A percentile compares a stretch with the other conserved stretches of the same genome.
Conservation (phyloP, 1,284 basidiomycete species). For the Tausonia pullulans region DNA sequence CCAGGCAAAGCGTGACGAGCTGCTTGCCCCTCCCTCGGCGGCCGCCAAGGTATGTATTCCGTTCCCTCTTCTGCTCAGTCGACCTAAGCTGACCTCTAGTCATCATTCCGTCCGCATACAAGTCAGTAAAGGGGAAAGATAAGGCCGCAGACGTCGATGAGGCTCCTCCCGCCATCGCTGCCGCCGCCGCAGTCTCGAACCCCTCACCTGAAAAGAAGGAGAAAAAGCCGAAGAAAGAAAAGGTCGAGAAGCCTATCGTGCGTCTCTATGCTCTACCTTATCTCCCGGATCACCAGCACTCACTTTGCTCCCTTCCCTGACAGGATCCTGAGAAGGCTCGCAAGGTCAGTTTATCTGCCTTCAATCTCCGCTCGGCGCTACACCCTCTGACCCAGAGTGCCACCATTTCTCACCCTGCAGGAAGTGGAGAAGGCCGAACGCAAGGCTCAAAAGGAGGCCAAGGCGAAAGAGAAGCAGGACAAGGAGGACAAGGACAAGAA, state of each 20-base stretch:
- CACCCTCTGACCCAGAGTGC: no score
- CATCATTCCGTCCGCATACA: neutral
- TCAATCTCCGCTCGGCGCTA: no score
- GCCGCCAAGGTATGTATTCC: no score
- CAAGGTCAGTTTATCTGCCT: slow-evolving; percentile 40
- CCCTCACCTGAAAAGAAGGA: slow-evolving; percentile 28
- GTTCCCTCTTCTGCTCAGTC: neutral
- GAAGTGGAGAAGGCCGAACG: slow-evolving; percentile 48
- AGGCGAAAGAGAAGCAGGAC: slow-evolving; percentile 35
- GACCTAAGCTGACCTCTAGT: neutral
- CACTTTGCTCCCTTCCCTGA: neutral
- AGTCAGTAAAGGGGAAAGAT: slow-evolving; percentile 21
- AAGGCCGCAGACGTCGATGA: slow-evolving; percentile 12
- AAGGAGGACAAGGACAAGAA: slow-evolving; percentile 58
- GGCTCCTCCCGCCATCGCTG: no score
- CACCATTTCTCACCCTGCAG: neutral
- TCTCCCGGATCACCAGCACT: neutral
- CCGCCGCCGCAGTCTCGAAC: no score
- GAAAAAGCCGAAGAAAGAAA: slow-evolving; percentile 42
- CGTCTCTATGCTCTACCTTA: neutral
- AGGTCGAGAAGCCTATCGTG: slow-evolving; percentile 9
- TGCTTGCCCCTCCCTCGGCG: neutral
- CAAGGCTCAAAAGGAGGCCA: slow-evolving; percentile 51
- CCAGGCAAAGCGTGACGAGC: neutral
- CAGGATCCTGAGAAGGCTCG: slow-evolving; percentile 39